Evolutionary conservation across 2,329 filamentous ascomycete genomes (phyloP), one percentile per base, ranked within the genome.

Genomic region (Orbilia blumenaviensis): DNA sequence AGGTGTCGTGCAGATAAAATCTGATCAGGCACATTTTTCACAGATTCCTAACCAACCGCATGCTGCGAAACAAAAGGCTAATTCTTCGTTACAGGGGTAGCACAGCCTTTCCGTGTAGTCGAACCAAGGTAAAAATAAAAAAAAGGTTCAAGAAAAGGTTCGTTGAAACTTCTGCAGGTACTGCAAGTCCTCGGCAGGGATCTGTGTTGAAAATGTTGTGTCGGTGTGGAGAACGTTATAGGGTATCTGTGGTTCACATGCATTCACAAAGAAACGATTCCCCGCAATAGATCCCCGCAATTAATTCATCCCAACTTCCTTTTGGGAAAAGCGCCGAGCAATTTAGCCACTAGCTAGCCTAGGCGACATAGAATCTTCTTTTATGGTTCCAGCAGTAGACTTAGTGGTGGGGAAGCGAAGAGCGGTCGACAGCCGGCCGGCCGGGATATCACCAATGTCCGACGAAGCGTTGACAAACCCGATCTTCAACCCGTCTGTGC

Each of bases 231-330:
- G 54, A 48, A 54, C 18, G 27, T 34, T 5, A 34, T 34, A n/a
- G n/a, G n/a, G n/a, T n/a, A n/a, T n/a, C n/a, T 10, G 10, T 34
- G 29, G 10, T 34, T 44, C 16, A 41, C 48, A 60, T 46, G 52
- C 18, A 6, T 21, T 23, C 10, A 34, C 29, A 34, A 10, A 34
- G 29, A 6, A 34, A 62, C 21, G 54, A 54, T 69, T 67, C 66
- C 66, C 66, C 66, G 56, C 66, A 68, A 61, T 60, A 54, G 21
- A 50, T 25, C 66, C 32, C 66, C 66, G 44, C 66, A 62, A 61
- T 69, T 48, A 14, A 50, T 61, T 69, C 66, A 54, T 69, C 54
- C 54, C n/a, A 69, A 69, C 29, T 61, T 7, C 25, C 6, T 12
- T 23, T 42, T n/a, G n/a, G 29, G 61, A 52, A 50, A 25, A 32